These are phyloP conservation scores for Aspergillus ostianus DNA, from an alignment of 495 filamentous ascomycete genomes.

Conservation along the genomic window DNA sequence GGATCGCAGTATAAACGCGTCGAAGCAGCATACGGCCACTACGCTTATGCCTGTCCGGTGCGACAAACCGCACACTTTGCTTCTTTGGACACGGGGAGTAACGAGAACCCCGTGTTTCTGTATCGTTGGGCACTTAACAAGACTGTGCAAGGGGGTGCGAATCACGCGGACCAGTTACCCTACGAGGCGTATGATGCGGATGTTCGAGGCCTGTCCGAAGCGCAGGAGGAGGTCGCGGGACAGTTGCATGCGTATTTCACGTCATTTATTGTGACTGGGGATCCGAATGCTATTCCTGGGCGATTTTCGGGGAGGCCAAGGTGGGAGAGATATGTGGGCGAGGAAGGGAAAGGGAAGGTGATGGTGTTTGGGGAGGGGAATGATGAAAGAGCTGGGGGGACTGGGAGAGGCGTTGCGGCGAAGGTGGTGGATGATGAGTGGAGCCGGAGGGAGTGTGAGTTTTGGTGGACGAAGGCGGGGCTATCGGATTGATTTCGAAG, in stretches of 20 bases:
- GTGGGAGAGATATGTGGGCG: slow-evolving; percentile 25
- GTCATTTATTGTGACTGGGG: slow-evolving; percentile 53
- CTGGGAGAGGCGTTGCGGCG: slow-evolving; percentile 38
- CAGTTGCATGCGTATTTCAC: slow-evolving; percentile 56
- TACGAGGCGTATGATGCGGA: slow-evolving; percentile 54
- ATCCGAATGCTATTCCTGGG: slow-evolving; percentile 43
- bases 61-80: slow-evolving; percentile 57
- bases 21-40: slow-evolving; percentile 63
- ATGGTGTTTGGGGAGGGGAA: slow-evolving; percentile 63
- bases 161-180: slow-evolving; percentile 59
- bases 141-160: slow-evolving; percentile 47
- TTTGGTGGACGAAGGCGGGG: slow-evolving; percentile 52
- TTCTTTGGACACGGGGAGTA: slow-evolving; percentile 20
- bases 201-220: slow-evolving; percentile 35
- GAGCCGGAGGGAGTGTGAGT: slow-evolving; percentile 50
- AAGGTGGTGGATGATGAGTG: slow-evolving; percentile 42
- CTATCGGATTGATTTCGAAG: slow-evolving; percentile 25
- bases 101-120: slow-evolving; percentile 46
- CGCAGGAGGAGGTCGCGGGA: slow-evolving; percentile 48
- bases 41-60: slow-evolving; percentile 65
- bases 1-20: slow-evolving; percentile 58
- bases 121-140: slow-evolving; percentile 58
- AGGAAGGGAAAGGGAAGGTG: slow-evolving; percentile 21
- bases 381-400: slow-evolving; percentile 52
- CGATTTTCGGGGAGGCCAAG: slow-evolving; percentile 30